Percentiles rank a stretch among this genome's conserved stretches.
phyloP scores from a whole-genome alignment of 176 grass and related monocot species.

The Tuctoria greenei region DNA sequence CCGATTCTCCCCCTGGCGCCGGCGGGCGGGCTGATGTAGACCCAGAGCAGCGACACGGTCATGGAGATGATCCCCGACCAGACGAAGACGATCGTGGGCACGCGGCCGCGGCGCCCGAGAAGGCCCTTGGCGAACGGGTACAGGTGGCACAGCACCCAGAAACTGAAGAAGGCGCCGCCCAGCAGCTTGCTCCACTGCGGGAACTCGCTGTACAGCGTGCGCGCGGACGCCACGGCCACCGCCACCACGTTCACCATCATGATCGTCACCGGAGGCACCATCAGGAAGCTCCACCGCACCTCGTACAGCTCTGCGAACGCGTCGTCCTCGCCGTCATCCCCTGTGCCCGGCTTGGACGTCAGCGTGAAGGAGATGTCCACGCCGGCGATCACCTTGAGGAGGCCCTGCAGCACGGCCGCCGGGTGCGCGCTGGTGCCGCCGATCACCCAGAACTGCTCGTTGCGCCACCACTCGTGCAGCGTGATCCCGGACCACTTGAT shows the following conservation, averaged over 20 bases:
- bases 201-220: slow-evolving; percentile 87
- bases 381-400: slow-evolving; percentile 89
- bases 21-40: slow-evolving; percentile 77
- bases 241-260: slow-evolving; percentile 94
- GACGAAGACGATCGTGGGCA: slow-evolving; percentile 90
- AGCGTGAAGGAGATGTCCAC: slow-evolving; percentile 94
- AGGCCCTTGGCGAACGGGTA: slow-evolving; percentile 96
- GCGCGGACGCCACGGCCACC: slow-evolving; percentile 53
- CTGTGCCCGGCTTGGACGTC: slow-evolving; percentile 58
- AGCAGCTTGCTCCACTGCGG: slow-evolving; percentile 94
- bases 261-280: slow-evolving; percentile 91
- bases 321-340: slow-evolving; percentile 52
- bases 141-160: slow-evolving; percentile 95
- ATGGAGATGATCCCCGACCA: slow-evolving; percentile 85
- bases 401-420: slow-evolving; percentile 75
- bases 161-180: slow-evolving; percentile 92
- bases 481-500: slow-evolving; percentile 96
- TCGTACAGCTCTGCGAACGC: slow-evolving; percentile 74
- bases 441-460: slow-evolving; percentile 98
- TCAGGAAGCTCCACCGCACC: slow-evolving; percentile 85
- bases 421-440: slow-evolving; percentile 93
- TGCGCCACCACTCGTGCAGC: slow-evolving; percentile 94
- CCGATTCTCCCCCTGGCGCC: slow-evolving; percentile 50
- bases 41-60: slow-evolving; percentile 85
- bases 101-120: slow-evolving; percentile 82